A percentile compares a stretch with the other conserved stretches of the same genome.
Evolutionary conservation across 148 eudicot genomes (phyloP).

Genomic region (Bassia scoparia): DNA sequence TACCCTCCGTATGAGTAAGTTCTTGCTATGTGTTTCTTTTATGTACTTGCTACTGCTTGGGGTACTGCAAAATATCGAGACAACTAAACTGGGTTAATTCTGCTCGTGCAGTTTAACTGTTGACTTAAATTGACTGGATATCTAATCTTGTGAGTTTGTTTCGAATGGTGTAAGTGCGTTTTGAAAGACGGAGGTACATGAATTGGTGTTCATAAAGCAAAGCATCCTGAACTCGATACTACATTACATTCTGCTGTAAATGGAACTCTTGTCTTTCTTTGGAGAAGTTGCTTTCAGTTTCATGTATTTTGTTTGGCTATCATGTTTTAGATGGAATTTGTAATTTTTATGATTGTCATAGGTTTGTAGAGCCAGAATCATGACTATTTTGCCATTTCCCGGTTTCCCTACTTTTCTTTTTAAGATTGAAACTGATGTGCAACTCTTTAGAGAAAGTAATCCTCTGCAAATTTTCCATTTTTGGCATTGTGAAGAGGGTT

Average conservation of each 20-base stretch:
- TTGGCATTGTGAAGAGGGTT: slow-evolving; percentile 41
- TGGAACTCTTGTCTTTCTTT: slow-evolving; percentile 61
- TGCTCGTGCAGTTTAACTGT: background rate
- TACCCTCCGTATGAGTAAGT: slow-evolving; percentile 60
- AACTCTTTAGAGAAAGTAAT: background rate
- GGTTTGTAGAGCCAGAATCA: background rate
- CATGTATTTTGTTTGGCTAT: background rate
- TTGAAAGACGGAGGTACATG: slow-evolving; percentile 82
- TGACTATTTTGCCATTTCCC: background rate
- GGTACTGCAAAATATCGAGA: background rate
- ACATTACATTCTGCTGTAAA: slow-evolving; percentile 65
- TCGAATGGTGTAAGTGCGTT: slow-evolving; percentile 54
- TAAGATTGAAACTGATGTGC: background rate
- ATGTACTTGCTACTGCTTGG: background rate
- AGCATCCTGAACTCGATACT: slow-evolving; percentile 75
- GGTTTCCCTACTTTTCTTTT: background rate
- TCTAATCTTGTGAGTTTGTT: background rate
- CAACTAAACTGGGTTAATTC: background rate
- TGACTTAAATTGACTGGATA: background rate
- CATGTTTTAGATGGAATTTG: background rate
- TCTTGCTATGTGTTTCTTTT: background rate
- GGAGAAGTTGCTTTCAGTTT: slow-evolving; percentile 43
- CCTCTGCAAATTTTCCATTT: background rate
- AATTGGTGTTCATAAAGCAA: slow-evolving; percentile 81
- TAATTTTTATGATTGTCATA: background rate